These are phyloP conservation scores for Cryptococcus neoformans DNA, from an alignment of 1,284 basidiomycete species.

Conservation along the genomic window DNA sequence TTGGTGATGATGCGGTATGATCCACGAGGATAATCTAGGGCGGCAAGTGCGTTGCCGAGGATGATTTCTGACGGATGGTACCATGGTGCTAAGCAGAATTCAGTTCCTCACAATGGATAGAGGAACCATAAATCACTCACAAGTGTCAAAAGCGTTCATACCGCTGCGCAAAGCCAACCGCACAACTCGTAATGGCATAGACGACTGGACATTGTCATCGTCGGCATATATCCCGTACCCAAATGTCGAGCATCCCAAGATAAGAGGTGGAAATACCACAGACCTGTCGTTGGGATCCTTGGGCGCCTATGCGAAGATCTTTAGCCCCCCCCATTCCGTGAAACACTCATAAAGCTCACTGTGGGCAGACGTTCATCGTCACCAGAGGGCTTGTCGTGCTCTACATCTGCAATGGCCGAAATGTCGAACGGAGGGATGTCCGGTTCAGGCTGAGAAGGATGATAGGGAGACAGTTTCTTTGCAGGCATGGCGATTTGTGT, in stretches of 20 bases:
- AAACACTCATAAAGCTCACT: slow-evolving; percentile 2
- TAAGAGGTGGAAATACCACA: slow-evolving; percentile 54
- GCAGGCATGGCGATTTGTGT: no score
- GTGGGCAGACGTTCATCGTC: slow-evolving; percentile 24
- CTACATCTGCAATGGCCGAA: slow-evolving; percentile 14
- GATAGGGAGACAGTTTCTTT: slow-evolving; percentile 20
- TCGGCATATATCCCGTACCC: slow-evolving; percentile 66
- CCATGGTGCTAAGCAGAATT: slow-evolving; percentile 53
- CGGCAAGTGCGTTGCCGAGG: slow-evolving; percentile 69
- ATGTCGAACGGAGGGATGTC: slow-evolving; percentile 22
- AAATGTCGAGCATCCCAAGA: slow-evolving; percentile 69
- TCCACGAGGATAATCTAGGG: slow-evolving; percentile 73
- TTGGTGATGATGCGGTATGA: slow-evolving; percentile 90
- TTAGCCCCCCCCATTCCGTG: background rate
- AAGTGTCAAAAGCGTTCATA: slow-evolving; percentile 84
- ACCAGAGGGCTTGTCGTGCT: slow-evolving; percentile 19
- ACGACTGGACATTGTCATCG: slow-evolving; percentile 60
- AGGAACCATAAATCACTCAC: slow-evolving; percentile 22
- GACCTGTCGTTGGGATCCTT: background rate
- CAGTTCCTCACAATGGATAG: background rate
- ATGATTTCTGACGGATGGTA: slow-evolving; percentile 91
- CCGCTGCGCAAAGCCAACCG: slow-evolving; percentile 81
- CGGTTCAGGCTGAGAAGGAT: slow-evolving; percentile 38
- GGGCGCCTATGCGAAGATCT: background rate
- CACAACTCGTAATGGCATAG: slow-evolving; percentile 65